Evolutionary conservation across 1,139 yeast species (phyloP).

Genomic region (Zygosaccharomyces sapae): DNA sequence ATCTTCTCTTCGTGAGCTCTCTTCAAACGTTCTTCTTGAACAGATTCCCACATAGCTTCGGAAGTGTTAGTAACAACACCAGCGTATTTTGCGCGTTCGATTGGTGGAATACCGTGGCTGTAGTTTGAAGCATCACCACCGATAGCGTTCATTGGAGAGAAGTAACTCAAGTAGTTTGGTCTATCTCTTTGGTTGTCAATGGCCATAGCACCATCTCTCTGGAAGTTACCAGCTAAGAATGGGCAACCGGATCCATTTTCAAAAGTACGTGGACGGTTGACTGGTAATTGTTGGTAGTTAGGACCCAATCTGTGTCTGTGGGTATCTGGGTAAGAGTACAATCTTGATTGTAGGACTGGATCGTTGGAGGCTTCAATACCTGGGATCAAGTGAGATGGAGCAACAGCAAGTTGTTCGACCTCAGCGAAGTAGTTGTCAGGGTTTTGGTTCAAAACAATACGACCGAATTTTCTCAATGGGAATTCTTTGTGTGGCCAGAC

Average conservation of each 20-base stretch:
- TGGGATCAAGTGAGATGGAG: slow-evolving; percentile 75
- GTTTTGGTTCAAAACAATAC: slow-evolving; percentile 48
- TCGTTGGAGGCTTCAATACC: slow-evolving; percentile 82
- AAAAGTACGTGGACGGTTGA: slow-evolving; percentile 46
- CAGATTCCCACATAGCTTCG: slow-evolving; percentile 26
- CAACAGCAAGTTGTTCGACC: slow-evolving; percentile 55
- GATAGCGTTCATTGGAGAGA: background rate
- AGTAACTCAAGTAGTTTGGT: slow-evolving; percentile 38
- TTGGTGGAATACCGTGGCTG: slow-evolving; percentile 17
- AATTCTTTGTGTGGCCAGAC: slow-evolving; percentile 54
- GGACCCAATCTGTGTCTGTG: slow-evolving; percentile 57
- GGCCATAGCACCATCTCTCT: slow-evolving; percentile 40
- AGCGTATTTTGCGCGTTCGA: slow-evolving; percentile 19
- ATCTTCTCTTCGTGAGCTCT: slow-evolving; percentile 40
- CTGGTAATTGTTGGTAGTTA: slow-evolving; percentile 57
- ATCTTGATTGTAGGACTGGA: slow-evolving; percentile 79
- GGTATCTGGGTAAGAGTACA: slow-evolving; percentile 83
- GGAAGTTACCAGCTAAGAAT: slow-evolving; percentile 39
- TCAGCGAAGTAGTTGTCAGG: slow-evolving; percentile 54
- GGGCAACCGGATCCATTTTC: slow-evolving; percentile 38
- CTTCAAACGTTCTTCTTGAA: slow-evolving; percentile 38
- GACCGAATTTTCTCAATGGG: slow-evolving; percentile 55
- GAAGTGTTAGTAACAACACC: slow-evolving; percentile 37
- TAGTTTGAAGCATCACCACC: slow-evolving; percentile 15
- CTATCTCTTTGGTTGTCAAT: slow-evolving; percentile 32